Evolutionary conservation across 2,329 filamentous ascomycete genomes (phyloP), one percentile per base, ranked within the genome.

Genomic region (Hypomyces rosellus): DNA sequence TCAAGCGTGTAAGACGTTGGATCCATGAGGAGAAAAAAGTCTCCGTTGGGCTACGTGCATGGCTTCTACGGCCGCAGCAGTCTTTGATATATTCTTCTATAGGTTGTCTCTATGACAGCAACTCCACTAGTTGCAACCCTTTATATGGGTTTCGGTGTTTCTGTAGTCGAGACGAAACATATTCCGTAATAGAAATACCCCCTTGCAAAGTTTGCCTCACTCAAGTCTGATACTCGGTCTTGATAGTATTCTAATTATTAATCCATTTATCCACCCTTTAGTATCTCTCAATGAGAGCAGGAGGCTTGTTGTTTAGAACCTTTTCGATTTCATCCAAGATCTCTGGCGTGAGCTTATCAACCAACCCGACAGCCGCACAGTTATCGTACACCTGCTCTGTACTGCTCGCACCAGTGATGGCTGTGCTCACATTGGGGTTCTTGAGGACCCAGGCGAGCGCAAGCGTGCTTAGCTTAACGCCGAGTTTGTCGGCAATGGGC

Each of bases 401-500:
- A 48, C 69, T 74, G 65, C 76, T 81, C 5, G 81, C 80, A 5
- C 80, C 80, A 1, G 78, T 79, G 56, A 84, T 84, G 34, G 79
- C 81, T 14, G 75, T 77, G 63, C 77, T 82, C 45, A 84, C 76
- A 51, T 81, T 77, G 56, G 75, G 74, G 62, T 85, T 85, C 62
- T 74, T 78, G 45, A 85, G 68, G 13, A 81, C 77, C 81, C 82
- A 85, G 2, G 79, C 80, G 47, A 84, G 69, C 0, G 81, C 80
- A 40, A 85, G 69, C 46, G 73, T 71, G 59, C 70, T 73, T 67
- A 74, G 66, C 64, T 78, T 81, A 53, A 84, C 73, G 12, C 77
- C 82, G 38, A 89, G 69, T 58, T 74, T 76, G 49, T 86, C 76
- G 2, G 86, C 85, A 55, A 90, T 76, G 46, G 79, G 73, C 72